A percentile compares a stretch with the other conserved stretches of the same genome.
phyloP scores from a whole-genome alignment of 1,284 basidiomycete species.

The Coriolopsis trogii region DNA sequence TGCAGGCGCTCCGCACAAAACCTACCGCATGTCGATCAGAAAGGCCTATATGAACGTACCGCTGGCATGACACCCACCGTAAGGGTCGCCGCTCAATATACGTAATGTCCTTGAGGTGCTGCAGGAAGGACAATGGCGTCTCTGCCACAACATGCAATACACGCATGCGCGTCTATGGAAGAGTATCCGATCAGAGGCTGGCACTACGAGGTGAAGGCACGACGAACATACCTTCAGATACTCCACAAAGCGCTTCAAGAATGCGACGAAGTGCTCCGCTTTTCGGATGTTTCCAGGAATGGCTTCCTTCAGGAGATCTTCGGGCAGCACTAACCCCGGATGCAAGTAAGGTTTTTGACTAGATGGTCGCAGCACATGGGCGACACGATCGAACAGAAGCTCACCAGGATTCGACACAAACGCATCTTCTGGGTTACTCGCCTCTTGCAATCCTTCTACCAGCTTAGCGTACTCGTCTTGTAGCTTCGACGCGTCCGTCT shows the following conservation, averaged over 20 bases:
- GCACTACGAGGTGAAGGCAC: neutral
- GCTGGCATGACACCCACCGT: conserved; percentile 51
- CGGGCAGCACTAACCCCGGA: conserved; percentile 74
- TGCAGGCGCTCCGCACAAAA: conserved; percentile 97
- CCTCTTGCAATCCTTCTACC: conserved; percentile 92
- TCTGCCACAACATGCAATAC: conserved; percentile 99
- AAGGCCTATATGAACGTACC: conserved; percentile 3
- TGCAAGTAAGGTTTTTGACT: conserved; percentile 7
- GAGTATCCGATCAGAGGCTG: conserved; percentile 14
- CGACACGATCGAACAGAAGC: conserved; percentile 21
- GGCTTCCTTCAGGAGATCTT: conserved; percentile 94
- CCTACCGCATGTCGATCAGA: conserved; percentile 45
- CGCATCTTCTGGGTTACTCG: conserved; percentile 73
- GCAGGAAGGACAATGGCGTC: conserved; percentile 96
- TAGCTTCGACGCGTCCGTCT: conserved; percentile 90
- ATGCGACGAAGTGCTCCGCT: conserved; percentile 99
- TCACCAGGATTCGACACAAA: conserved; percentile 91
- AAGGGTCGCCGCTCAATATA: conserved; percentile 98
- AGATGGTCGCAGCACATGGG: neutral
- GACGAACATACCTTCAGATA: conserved; percentile 82
- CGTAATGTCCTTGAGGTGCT: conserved; percentile 98
- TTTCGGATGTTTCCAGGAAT: conserved; percentile 98
- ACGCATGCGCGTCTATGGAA: conserved; percentile 89
- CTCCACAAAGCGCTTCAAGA: conserved; percentile 97
- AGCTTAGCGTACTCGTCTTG: conserved; percentile 98